These are phyloP conservation scores for Phlebiopsis flavidoalba DNA, from an alignment of 768 basidiomycete species.

Conservation along the genomic window DNA sequence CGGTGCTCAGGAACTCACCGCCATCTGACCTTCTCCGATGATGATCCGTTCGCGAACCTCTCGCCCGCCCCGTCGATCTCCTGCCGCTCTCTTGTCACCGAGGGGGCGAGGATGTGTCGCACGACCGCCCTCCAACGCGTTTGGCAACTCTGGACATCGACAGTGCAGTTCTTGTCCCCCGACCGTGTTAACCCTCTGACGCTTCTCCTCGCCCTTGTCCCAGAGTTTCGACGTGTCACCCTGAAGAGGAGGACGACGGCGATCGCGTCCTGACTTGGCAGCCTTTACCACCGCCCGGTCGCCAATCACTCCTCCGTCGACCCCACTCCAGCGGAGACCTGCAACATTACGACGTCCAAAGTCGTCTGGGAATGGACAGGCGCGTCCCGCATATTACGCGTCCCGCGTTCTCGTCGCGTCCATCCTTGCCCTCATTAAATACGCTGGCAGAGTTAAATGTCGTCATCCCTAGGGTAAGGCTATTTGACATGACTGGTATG, in stretches of 20 bases:
- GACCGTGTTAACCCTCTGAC: conserved; percentile 14
- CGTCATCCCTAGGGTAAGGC: conserved; percentile 32
- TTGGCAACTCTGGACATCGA: background rate
- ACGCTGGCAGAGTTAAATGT: conserved; percentile 33
- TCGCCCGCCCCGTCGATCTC: conserved; percentile 24
- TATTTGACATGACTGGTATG: background rate
- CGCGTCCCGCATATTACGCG: conserved; percentile 36
- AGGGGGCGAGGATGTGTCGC: background rate
- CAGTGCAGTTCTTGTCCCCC: background rate
- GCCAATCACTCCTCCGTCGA: conserved; percentile 14
- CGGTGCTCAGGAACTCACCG: conserved; percentile 22
- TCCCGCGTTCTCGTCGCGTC: conserved; percentile 35
- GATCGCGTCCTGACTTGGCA: background rate
- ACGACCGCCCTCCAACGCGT: background rate
- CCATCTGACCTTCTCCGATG: conserved; percentile 49
- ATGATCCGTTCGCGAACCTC: conserved; percentile 72
- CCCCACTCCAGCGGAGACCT: conserved; percentile 12
- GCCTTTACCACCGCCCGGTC: too few relatives aligned
- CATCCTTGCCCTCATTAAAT: conserved; percentile 38
- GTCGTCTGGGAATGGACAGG: conserved; percentile 30
- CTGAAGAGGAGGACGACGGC: background rate
- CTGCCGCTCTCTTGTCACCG: too few relatives aligned
- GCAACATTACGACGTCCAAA: conserved; percentile 21
- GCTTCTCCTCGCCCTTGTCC: conserved; percentile 19
- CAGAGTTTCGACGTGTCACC: conserved; percentile 5